These are phyloP conservation scores for Penicillium angulare DNA, from an alignment of 495 filamentous ascomycete genomes.

Conservation along the genomic window DNA sequence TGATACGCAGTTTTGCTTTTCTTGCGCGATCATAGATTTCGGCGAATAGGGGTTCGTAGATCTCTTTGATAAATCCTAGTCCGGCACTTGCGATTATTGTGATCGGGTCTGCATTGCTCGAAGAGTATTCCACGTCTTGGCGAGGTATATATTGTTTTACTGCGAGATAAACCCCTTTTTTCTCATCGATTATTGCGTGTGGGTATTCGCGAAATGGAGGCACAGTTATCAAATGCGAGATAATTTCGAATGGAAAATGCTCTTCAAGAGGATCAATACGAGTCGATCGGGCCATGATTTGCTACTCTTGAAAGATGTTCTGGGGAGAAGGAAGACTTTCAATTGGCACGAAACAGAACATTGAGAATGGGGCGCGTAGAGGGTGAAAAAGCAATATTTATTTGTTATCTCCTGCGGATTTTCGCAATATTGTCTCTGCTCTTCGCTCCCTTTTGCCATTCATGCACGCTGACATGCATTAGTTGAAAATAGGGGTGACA, in stretches of 20 bases:
- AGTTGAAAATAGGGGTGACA: too few species aligned
- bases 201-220: conserved; percentile 4
- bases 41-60: conserved; percentile 3
- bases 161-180: background rate
- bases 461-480: background rate
- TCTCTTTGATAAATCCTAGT: conserved; percentile 6
- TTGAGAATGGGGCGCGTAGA: background rate
- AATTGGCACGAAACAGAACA: too few species aligned
- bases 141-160: background rate
- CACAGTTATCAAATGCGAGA: background rate
- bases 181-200: conserved; percentile 3
- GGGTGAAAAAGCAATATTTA: background rate
- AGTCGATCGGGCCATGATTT: background rate
- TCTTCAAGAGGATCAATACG: background rate
- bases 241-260: conserved; percentile 2
- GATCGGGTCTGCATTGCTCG: background rate
- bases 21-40: background rate
- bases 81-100: background rate
- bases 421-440: background rate
- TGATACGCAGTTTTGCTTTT: conserved; percentile 29
- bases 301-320: too few species aligned
- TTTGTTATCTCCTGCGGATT: background rate
- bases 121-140: background rate
- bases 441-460: background rate
- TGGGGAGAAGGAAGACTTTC: background rate